phyloP scores from a whole-genome alignment of 2,329 filamentous ascomycete species.

The Calonectria pauciramosa region DNA sequence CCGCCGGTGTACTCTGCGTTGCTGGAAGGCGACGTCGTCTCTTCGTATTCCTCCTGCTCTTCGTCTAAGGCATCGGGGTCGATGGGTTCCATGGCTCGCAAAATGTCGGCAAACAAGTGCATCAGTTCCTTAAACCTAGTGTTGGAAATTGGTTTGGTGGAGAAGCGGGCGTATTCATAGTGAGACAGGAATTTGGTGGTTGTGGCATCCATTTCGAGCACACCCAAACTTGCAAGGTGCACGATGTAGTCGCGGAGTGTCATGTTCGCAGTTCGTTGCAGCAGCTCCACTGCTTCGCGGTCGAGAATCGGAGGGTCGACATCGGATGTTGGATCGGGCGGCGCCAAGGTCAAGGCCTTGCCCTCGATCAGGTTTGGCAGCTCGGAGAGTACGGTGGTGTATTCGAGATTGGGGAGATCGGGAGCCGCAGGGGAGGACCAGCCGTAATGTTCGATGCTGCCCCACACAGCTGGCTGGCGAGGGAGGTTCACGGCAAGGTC shows the following conservation, averaged over 20 bases:
- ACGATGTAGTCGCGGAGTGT: constrained; percentile 83
- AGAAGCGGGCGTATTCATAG: constrained; percentile 92
- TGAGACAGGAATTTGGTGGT: constrained; percentile 76
- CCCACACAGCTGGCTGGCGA: constrained; percentile 75
- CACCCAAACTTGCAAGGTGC: constrained; percentile 76
- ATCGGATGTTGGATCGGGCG: constrained; percentile 60
- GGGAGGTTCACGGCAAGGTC: constrained; percentile 63
- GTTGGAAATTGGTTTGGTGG: constrained; percentile 76
- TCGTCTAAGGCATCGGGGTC: constrained; percentile 65
- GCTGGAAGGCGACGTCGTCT: constrained; percentile 51
- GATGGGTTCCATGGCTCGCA: constrained; percentile 80
- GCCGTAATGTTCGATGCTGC: constrained; percentile 85
- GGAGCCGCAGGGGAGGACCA: constrained; percentile 86
- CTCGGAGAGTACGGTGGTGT: constrained; percentile 84
- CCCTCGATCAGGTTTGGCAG: constrained; percentile 92
- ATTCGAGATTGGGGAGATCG: constrained; percentile 86
- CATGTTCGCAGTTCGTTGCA: constrained; percentile 80
- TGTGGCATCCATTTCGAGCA: constrained; percentile 62
- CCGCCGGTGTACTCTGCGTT: constrained; percentile 63
- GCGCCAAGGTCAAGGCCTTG: constrained; percentile 89
- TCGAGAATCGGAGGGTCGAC: constrained; percentile 67
- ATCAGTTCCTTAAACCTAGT: constrained; percentile 82
- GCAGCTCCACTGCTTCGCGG: constrained; percentile 75
- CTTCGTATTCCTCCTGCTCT: constrained; percentile 36
- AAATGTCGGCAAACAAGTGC: constrained; percentile 84